Conservation (phyloP, 345 rosid species). For the Moricandia moricandioides region DNA sequence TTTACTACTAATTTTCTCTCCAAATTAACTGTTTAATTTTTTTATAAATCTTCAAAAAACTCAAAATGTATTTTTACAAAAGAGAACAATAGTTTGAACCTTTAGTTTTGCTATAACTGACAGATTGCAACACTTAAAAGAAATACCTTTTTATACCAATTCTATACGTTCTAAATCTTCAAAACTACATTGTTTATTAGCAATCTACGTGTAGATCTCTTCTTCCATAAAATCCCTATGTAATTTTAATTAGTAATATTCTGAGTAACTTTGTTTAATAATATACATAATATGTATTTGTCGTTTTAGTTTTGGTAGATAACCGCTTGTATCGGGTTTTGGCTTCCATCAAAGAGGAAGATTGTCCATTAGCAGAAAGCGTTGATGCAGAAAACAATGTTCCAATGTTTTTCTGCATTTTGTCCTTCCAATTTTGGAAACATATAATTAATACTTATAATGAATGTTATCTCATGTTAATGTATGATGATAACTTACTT, state of each 20-base stretch:
- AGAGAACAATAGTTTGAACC: neutral
- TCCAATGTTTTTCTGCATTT: slow-evolving; percentile 9
- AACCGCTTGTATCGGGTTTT: neutral
- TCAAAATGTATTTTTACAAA: neutral
- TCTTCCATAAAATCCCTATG: neutral
- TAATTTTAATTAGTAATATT: too few relatives aligned
- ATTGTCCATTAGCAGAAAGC: slow-evolving; percentile 14
- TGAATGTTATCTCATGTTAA: slow-evolving; percentile 19
- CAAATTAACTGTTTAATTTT: too few relatives aligned
- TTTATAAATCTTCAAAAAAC: neutral
- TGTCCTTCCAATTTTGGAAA: neutral
- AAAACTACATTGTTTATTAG: neutral
- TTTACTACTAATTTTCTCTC: neutral
- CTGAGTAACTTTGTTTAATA: neutral
- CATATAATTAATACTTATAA: neutral
- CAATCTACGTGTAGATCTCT: neutral
- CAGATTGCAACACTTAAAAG: neutral
- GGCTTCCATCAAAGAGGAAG: neutral
- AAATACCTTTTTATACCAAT: neutral
- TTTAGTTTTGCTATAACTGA: neutral
- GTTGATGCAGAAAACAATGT: slow-evolving; percentile 17
- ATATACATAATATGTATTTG: neutral
- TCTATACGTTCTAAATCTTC: neutral
- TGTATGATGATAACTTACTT: neutral
- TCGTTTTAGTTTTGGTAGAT: neutral